Conservation (phyloP, 1,284 basidiomycete genomes). For the Cryptococcus hybrid region DNA sequence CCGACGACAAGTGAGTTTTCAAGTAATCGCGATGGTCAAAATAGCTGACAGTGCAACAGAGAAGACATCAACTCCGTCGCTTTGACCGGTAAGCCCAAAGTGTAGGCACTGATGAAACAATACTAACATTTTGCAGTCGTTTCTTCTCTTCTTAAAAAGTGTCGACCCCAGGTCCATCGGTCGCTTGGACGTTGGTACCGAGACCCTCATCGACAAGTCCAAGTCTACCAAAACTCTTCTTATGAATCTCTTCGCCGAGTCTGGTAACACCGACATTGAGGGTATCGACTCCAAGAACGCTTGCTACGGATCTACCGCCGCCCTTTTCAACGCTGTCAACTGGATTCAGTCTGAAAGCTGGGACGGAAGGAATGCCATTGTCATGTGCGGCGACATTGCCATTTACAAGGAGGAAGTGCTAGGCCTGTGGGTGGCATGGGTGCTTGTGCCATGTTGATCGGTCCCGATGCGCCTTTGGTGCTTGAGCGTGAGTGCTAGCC, state of each 20-base stretch:
- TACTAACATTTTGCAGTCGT: constrained; percentile 60
- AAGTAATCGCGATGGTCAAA: neutral
- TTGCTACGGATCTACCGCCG: constrained; percentile 98
- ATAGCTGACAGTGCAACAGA: constrained; percentile 19
- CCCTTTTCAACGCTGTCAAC: constrained; percentile 95
- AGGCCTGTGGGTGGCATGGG: constrained; percentile 97
- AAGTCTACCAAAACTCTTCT: constrained; percentile 98
- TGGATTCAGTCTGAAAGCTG: constrained; percentile 97
- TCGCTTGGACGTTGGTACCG: constrained; percentile 96
- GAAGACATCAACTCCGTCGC: constrained; percentile 99
- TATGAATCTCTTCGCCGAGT: constrained; percentile 93
- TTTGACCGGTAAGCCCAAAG: constrained; percentile 67
- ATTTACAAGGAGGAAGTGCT: constrained; percentile 93
- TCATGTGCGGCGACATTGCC: constrained; percentile 96
- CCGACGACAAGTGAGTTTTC: constrained; percentile 69
- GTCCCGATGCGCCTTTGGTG: constrained; percentile 90
- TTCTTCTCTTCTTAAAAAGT: constrained; percentile 84
- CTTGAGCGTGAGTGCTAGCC: constrained; percentile 76
- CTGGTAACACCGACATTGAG: constrained; percentile 96
- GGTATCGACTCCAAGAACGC: constrained; percentile 99
- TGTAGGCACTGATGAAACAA: neutral
- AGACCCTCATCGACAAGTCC: constrained; percentile 99
- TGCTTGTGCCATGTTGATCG: constrained; percentile 90
- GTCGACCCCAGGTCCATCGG: constrained; percentile 96
- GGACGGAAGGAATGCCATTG: constrained; percentile 97